Evolutionary conservation across 176 grass and related monocot genomes (phyloP), one percentile per base, ranked within the genome.

Genomic region (Tuctoria greenei): DNA sequence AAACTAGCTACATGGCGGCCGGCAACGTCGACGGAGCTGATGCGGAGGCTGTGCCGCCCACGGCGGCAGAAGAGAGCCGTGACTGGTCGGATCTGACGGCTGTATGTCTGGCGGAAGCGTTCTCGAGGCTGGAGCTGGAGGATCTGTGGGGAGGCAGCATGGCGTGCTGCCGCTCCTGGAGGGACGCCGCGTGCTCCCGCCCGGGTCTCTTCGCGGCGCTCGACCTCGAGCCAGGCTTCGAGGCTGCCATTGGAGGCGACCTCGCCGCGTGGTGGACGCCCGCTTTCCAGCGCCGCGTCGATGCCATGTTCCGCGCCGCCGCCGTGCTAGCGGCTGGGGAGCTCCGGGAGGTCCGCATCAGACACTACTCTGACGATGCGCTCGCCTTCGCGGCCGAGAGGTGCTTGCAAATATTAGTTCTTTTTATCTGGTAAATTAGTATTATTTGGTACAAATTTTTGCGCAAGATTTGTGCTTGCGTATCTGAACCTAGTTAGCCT

Each of bases 281-380:
- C 61, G 86, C 91, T 54, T 97, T 97, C 81, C 88, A 97, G 82
- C 82, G 88, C 71, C 90, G 95, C 35, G 68, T 93, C 27, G 95
- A 97, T 71, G 78, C 71, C 17, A 97, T 93, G 95, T 82, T 97
- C 69, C 88, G 86, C 42, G 91, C 83, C 36, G 79, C 83, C 44
- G 86, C 86, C 21, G 81, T 76, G 58, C 69, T 90, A 51, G 84
- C 95, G 8, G 81, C 66, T 18, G 91, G 86, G 55, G 82, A 38
- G 43, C 85, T 97, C 34, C 65, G 61, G n/a, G 86, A 82, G 57
- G 71, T 92, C 72, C 84, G 79, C 6, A 68, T 93, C 63, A 68
- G 95, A 5, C 88, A 97, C 84, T 97, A 91, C 76, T 97, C 91
- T 18, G 91, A 93, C 16, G 86, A 86, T 7, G 86, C 91, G 1